These are phyloP conservation scores for Thermomyces lanuginosus DNA, from an alignment of 2,329 filamentous ascomycete species.

Conservation along the genomic window DNA sequence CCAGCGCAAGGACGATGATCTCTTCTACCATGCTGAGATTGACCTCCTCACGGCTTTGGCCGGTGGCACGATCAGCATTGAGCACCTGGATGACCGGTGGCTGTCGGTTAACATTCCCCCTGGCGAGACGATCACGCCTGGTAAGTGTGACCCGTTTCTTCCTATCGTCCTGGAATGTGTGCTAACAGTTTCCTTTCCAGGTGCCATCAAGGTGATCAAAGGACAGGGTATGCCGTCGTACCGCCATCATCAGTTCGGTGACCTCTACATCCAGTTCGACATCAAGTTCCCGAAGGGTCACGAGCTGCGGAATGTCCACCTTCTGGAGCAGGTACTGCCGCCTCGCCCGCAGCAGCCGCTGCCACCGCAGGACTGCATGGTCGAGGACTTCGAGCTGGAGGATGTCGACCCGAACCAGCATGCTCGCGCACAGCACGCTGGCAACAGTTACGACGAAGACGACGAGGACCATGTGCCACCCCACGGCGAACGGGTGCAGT, in stretches of 20 bases:
- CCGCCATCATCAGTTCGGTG: constrained; percentile 87
- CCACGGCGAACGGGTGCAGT: constrained; percentile 36
- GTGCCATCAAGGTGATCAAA: constrained; percentile 79
- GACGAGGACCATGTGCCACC: constrained; percentile 39
- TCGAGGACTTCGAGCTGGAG: constrained; percentile 74
- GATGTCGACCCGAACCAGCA: constrained; percentile 58
- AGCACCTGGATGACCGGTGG: constrained; percentile 97
- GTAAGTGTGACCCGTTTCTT: constrained; percentile 37
- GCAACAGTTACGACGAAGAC: constrained; percentile 50
- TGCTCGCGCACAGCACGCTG: constrained; percentile 47
- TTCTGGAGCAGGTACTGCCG: constrained; percentile 74
- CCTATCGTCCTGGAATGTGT: constrained; percentile 9
- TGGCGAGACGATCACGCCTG: constrained; percentile 84
- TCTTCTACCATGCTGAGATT: constrained; percentile 89
- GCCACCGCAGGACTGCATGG: constrained; percentile 74
- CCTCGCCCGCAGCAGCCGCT: constrained; percentile 46
- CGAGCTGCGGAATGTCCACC: constrained; percentile 52
- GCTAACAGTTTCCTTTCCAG: constrained; percentile 32
- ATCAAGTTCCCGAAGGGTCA: constrained; percentile 87
- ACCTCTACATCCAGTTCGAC: constrained; percentile 92
- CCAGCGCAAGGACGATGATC: constrained; percentile 87
- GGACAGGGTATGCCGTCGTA: constrained; percentile 96
- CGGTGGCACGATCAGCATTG: constrained; percentile 77
- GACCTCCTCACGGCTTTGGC: constrained; percentile 89
- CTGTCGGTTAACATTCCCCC: constrained; percentile 81